These are phyloP conservation scores for Dactylis glomerata DNA, from an alignment of 176 grass and related monocot genomes.

Conservation along the genomic window DNA sequence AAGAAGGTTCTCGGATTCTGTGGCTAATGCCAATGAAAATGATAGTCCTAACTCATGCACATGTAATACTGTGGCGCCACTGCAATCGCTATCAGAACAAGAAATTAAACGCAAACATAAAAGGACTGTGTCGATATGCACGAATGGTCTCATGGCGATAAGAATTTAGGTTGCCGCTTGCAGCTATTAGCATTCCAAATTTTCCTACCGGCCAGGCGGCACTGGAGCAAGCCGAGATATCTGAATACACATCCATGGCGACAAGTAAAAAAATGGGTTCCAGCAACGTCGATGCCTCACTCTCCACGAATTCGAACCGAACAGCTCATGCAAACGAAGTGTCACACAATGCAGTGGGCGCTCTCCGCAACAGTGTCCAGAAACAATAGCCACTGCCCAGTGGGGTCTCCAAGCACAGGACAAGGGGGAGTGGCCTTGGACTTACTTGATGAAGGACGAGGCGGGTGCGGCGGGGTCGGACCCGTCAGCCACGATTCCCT, in stretches of 20 bases:
- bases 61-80: not conserved
- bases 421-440: not conserved
- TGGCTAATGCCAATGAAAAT: not conserved
- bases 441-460: constrained; percentile 56
- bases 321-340: not conserved
- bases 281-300: too few species aligned
- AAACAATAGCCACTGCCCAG: constrained; percentile 12
- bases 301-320: not conserved
- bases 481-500: constrained; percentile 71
- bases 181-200: not conserved
- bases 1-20: not conserved
- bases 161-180: not conserved
- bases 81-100: not conserved
- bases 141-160: not conserved
- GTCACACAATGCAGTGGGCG: not conserved
- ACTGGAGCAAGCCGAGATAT: not conserved
- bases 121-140: too few species aligned
- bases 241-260: not conserved
- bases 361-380: not conserved
- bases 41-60: not conserved
- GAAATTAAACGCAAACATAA: not conserved
- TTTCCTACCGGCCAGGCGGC: not conserved
- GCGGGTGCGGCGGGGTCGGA: constrained; percentile 10
- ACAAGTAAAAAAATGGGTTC: too few species aligned
- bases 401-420: not conserved